Conservation (phyloP, 2,329 filamentous ascomycete species). For the Colletotrichum endophyticum region DNA sequence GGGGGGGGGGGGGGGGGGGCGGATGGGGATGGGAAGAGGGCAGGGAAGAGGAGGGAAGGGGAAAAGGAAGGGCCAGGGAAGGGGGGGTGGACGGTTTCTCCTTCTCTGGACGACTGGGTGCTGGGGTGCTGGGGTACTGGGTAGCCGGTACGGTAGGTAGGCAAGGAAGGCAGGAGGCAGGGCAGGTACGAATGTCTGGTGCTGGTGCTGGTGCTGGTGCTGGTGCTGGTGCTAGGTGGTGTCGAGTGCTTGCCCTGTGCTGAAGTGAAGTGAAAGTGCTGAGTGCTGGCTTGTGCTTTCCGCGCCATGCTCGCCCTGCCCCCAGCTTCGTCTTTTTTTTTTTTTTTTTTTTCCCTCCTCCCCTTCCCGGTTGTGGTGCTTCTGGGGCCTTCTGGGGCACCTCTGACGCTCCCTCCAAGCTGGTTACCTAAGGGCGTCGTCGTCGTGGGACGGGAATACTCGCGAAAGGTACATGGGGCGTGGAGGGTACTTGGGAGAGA, state of each 20-base stretch:
- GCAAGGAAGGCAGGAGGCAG: background rate
- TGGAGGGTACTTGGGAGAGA: constrained; percentile 5
- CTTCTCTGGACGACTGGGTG: background rate
- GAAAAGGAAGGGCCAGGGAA: background rate
- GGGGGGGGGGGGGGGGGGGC: background rate
- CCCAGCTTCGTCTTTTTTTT: no score
- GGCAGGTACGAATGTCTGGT: background rate
- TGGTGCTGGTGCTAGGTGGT: background rate
- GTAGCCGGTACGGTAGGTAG: no score
- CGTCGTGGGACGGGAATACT: background rate
- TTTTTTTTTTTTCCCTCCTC: background rate
- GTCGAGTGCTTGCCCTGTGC: background rate
- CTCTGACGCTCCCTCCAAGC: background rate
- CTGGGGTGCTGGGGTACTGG: background rate
- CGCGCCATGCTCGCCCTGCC: background rate
- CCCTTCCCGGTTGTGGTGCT: background rate
- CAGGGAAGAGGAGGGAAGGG: constrained; percentile 1
- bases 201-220: background rate
- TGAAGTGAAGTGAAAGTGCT: background rate
- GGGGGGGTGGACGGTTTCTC: background rate
- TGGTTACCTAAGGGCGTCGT: background rate
- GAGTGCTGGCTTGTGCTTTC: background rate
- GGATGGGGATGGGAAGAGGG: no score
- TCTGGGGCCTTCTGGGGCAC: background rate
- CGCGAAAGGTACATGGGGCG: constrained; percentile 7